Evolutionary conservation across 257 asterid genomes (phyloP), one percentile per base, ranked within the genome.

Genomic region (Rehmannia glutinosa): DNA sequence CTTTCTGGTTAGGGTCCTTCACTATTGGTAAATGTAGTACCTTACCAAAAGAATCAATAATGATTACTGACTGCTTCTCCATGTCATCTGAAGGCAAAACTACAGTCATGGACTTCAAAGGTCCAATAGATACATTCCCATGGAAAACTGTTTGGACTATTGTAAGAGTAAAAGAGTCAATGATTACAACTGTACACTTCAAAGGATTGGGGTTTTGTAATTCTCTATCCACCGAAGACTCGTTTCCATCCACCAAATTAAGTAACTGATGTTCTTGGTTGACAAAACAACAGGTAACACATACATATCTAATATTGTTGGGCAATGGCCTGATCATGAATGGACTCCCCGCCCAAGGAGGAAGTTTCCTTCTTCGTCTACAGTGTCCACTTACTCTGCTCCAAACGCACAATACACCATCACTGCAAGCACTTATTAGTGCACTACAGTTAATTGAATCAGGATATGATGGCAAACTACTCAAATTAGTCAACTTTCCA

Each of bases 331-430:
- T 87, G 52, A 88, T 74, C 76, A 86, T 77, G 70, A 77, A 80
- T 10, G 99, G 99, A 47, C 76, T 85, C 54, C 99, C 99, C 8
- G 86, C 84, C 99, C 97, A 93, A 39, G 97, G 96, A 68, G 99
- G 99, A 81, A 93, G 79, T 80, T 88, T 91, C 76, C 97, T 80
- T 79, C 99, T 80, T 23, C 96, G 81, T 72, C 87, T 85, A 77
- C 99, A 93, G 66, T 85, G 92, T 61, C 99, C 99, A 75, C 94
- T 88, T 60, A 72, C 80, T 81, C 96, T 80, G 74, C 86, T 90
- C 99, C 99, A 93, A 66, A 90, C 79, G 66, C 99, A 90, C 74
- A 93, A 75, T 36, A 88, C 91, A 59, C 99, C 97, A 77, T 88
- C 96, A 75, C 77, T 81, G 80, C 95, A 80, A 33, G 89, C 92